Evolutionary conservation across 2,329 filamentous ascomycete genomes (phyloP), one percentile per base, ranked within the genome.

Genomic region (Botrytis galanthina): DNA sequence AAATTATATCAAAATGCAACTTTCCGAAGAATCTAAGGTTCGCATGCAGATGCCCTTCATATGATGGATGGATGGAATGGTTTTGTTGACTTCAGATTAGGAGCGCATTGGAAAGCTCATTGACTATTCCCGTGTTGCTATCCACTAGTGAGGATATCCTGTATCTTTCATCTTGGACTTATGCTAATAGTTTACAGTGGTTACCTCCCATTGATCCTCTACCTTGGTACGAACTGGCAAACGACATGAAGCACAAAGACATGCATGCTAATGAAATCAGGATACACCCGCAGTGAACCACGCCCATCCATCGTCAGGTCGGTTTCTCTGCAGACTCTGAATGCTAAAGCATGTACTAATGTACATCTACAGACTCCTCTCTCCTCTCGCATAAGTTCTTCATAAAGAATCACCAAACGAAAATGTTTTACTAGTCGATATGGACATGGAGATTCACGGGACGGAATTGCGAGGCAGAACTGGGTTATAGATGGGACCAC

Each of bases 21-120:
- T 98, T 78, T 98, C 96, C 70, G 96, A 99, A 85, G 96, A 99
- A 87, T 94, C 95, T 82, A 98, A 98, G 92, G 95, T 97, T 82
- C 78, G 82, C 66, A 57, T 51, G 39, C 71, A 62, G 37, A 51
- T 32, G 29, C 12, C 71, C 66, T 35, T 39, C 22, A 1, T 32
- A 32, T 46, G 14, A 9, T 46, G 44, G 16, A 46, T n/a, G 32
- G 6, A 22, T 22, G 20, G 54, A 46, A 39, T 32, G 69, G 68
- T 54, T 74, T 70, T 71, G 63, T 75, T 80, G 63, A 81, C 64
- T 71, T 44, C 54, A 69, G 39, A 70, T 78, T 80, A 98, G 95
- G 96, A 99, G 91, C 94, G 96, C 87, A 97, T 99, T 85, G 91
- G 93, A 81, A 95, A 95, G 87, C 89, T 98, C 86, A 96, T 99